These are phyloP conservation scores for Pholiota microspora DNA, from an alignment of 768 basidiomycete genomes.

Conservation along the genomic window DNA sequence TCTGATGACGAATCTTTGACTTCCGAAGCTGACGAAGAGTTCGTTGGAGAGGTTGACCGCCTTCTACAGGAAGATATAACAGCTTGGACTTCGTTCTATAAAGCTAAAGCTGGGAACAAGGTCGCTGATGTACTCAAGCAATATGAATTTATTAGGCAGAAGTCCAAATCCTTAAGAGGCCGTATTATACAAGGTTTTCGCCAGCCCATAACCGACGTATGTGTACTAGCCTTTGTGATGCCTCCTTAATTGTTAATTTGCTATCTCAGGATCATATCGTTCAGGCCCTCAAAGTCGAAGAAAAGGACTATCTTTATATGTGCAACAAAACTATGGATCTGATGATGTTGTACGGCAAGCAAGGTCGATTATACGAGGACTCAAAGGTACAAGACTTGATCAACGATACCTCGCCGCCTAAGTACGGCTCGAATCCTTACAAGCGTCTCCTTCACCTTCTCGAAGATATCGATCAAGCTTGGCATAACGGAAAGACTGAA, in stretches of 20 bases:
- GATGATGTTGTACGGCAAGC: slow-evolving; percentile 53
- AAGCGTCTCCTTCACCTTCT: slow-evolving; percentile 49
- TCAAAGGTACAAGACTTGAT: slow-evolving; percentile 48
- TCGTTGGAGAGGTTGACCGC: slow-evolving; percentile 36
- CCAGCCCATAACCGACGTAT: slow-evolving; percentile 46
- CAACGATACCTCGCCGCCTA: slow-evolving; percentile 40
- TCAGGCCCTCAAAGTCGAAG: slow-evolving; percentile 45
- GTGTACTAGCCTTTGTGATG: slow-evolving; percentile 13
- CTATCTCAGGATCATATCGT: slow-evolving; percentile 48
- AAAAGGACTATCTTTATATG: slow-evolving; percentile 38
- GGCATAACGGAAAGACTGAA: slow-evolving; percentile 24
- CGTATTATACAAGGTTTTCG: slow-evolving; percentile 35
- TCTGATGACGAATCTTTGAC: background rate
- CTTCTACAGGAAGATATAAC: slow-evolving; percentile 41
- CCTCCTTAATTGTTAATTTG: slow-evolving; percentile 1
- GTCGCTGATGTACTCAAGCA: slow-evolving; percentile 2
- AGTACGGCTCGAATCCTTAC: slow-evolving; percentile 42
- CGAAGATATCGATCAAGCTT: slow-evolving; percentile 44
- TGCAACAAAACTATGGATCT: slow-evolving; percentile 52
- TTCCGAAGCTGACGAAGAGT: slow-evolving; percentile 26
- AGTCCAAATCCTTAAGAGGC: slow-evolving; percentile 22
- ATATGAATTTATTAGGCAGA: slow-evolving; percentile 3
- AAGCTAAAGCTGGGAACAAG: slow-evolving; percentile 9
- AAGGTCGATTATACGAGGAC: slow-evolving; percentile 49
- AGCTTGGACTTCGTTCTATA: slow-evolving; percentile 45